Evolutionary conservation across 805 yeast species (phyloP), one percentile per base, ranked within the genome.

Genomic region (Nakazawaea molendinolei): DNA sequence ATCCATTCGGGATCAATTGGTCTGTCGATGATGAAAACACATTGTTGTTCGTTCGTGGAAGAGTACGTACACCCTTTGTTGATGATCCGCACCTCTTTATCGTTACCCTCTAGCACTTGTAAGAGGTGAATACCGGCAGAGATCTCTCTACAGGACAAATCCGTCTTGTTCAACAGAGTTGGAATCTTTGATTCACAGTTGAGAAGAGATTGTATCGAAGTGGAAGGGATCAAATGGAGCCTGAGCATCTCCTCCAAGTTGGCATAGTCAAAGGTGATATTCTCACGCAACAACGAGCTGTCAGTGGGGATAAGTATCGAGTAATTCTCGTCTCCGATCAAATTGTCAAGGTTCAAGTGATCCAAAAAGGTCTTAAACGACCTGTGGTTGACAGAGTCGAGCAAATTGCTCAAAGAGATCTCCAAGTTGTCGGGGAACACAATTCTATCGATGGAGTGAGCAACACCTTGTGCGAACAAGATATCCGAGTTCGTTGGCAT

Each of bases 381-480:
- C 10, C 10, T 10, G 10, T 22, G 23, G 8, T 24, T 30, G 2
- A 81, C 73, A 0, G 83, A 65, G 3, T 50, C 50, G 7, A 86
- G 58, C 35, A 89, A 63, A 37, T 86, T 80, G 3, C 41, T 31
- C 8, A 80, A 54, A 0, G 77, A 49, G 3, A 89, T 69, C 5
- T 64, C 53, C 21, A 89, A 53, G 17, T 60, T 55, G 0, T 59
- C 53, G 0, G 96, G 95, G 12, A 84, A 58, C 3, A 73, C 44
- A 1, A 84, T 62, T 5, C 67, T 55, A 24, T 68, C 60, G 9
- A 83, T 61, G 1, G 89, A 76, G 52, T 86, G 95, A 1, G 83
- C 74, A 0, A 89, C 95, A 1, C 97, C 97, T 52, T 83, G 81
- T 44, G 74, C 76, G 52, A 84, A 89, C 10, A 89, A 51, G 5